Conservation (phyloP, 2,329 filamentous ascomycete species). For the Talaromyces amestolkiae region DNA sequence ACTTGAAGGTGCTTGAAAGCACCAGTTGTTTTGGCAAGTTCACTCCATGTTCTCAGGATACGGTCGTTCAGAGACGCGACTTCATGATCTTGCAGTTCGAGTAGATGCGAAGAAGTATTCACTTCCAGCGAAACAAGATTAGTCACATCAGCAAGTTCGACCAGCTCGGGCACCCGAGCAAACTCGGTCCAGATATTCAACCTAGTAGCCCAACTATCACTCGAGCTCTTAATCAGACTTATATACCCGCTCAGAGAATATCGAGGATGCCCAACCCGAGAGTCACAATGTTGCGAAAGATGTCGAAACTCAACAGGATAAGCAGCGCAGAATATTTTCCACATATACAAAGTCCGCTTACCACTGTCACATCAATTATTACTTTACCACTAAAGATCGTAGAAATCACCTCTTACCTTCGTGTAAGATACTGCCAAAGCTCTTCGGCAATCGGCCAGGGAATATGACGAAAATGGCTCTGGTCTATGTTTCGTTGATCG, state of each 20-base stretch:
- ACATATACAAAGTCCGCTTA: constrained; percentile 42
- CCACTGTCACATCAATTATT: constrained; percentile 25
- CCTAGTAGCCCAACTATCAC: constrained; percentile 34
- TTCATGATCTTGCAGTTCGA: constrained; percentile 19
- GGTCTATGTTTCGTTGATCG: constrained; percentile 38
- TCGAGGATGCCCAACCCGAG: constrained; percentile 31
- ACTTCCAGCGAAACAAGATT: constrained; percentile 44
- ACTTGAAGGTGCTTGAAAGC: constrained; percentile 41
- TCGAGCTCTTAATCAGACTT: constrained; percentile 32
- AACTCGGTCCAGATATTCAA: constrained; percentile 36
- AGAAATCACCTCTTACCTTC: constrained; percentile 30
- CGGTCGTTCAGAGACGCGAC: constrained; percentile 36
- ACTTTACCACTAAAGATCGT: not conserved
- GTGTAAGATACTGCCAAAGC: constrained; percentile 39
- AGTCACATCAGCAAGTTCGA: constrained; percentile 37
- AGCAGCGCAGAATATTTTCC: constrained; percentile 41
- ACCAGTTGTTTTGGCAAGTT: constrained; percentile 31
- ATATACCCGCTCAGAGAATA: constrained; percentile 38
- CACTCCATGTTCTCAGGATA: constrained; percentile 43
- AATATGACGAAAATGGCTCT: constrained; percentile 36
- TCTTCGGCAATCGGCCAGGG: constrained; percentile 42
- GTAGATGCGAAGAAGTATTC: constrained; percentile 22
- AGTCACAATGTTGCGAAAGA: constrained; percentile 29
- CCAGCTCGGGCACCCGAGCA: constrained; percentile 35
- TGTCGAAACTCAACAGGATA: constrained; percentile 38